Evolutionary conservation across 495 filamentous ascomycete genomes (phyloP), one percentile per base, ranked within the genome.

Genomic region (Beverwykella pulmonaria): DNA sequence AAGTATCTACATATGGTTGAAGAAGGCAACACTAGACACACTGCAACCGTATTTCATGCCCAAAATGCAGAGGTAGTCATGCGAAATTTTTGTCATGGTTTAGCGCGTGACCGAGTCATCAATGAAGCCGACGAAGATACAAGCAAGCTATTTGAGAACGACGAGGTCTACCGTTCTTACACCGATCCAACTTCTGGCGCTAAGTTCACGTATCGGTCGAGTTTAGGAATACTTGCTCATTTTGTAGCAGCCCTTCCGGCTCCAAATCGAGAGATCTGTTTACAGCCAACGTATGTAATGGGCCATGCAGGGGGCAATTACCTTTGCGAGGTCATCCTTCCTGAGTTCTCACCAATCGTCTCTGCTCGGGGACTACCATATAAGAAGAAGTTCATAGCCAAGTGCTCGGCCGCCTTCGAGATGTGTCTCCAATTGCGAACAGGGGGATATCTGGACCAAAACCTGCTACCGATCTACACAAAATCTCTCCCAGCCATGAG

Each of bases 321-420:
- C 73, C 70, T 87, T 52, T 93, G 90, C 73, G 92, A 98, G 72
- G 86, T 96, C 2, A 82, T 92, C 32, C 79, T 98, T 44, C 94
- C 94, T 1, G 84, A 88, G 44, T 83, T 77, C 25, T 92, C 92
- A 0, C 92, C 92, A 0, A 80, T 97, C 50, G 78, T 79, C 62
- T 85, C 82, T 47, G 80, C 87, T 10, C 82, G 84, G 41, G 93
- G 94, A 34, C 71, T 69, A 12, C 75, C 84, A 1, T 83, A 83
- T 55, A 59, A 77, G 1, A 89, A 81, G 55, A 98, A 95, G 72
- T 78, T 86, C 23, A 78, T 85, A 15, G 94, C 94, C n/a, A 97
- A 96, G 75, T 88, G 90, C 67, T 89, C 92, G 8, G 94, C 92
- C 15, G 94, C 94, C 2, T 98, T 94, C 73, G 88, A 94, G 72